Percentiles rank a stretch among this genome's conserved stretches.
phyloP scores from a whole-genome alignment of 352 stramenopile species.

The Pythium rhizo-oryzae region DNA sequence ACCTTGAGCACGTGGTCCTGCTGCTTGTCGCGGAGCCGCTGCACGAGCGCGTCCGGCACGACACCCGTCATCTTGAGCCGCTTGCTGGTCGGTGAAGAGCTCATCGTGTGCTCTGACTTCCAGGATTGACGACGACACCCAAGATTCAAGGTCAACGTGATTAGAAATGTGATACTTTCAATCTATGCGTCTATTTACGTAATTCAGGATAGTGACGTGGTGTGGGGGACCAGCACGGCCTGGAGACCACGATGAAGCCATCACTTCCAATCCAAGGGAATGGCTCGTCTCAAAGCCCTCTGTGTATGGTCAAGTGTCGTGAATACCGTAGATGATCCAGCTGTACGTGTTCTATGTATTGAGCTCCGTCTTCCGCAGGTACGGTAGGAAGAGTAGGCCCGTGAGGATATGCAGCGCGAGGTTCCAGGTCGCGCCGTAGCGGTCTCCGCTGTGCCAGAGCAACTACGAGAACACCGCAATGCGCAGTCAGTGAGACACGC shows the following conservation, averaged over 20 bases:
- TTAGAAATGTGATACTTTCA: too few species aligned
- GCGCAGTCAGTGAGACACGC: background rate
- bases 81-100: constrained; percentile 24
- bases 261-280: too few species aligned
- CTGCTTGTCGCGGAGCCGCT: constrained; percentile 36
- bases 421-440: constrained; percentile 28
- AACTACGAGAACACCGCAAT: constrained; percentile 12
- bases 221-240: too few species aligned
- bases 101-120: background rate
- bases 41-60: constrained; percentile 25
- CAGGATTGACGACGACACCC: too few species aligned
- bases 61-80: constrained; percentile 26
- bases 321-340: too few species aligned
- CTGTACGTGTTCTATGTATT: background rate
- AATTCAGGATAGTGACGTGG: too few species aligned
- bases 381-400: constrained; percentile 38
- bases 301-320: too few species aligned
- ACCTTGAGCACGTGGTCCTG: constrained; percentile 81
- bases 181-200: too few species aligned
- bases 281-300: too few species aligned
- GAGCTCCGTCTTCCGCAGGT: constrained; percentile 26
- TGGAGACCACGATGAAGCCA: too few species aligned
- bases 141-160: too few species aligned
- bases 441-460: constrained; percentile 30
- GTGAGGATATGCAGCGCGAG: constrained; percentile 33